phyloP scores from a whole-genome alignment of 1,139 yeast genomes.

The Candida freyschussii region DNA sequence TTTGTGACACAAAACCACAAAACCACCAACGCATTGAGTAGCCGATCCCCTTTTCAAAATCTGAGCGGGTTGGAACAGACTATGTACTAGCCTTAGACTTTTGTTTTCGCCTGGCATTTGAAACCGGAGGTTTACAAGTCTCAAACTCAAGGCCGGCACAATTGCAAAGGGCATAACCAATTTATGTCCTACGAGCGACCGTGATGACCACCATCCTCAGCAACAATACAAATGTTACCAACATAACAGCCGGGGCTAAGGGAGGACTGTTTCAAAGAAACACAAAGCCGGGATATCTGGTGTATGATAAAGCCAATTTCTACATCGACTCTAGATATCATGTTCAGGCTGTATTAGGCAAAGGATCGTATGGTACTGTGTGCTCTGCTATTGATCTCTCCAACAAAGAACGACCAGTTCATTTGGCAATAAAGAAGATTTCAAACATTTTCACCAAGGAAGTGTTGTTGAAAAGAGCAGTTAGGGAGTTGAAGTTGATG shows the following conservation, averaged over 20 bases:
- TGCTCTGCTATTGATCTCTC: constrained; percentile 67
- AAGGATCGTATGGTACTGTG: constrained; percentile 89
- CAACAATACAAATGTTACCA: not conserved
- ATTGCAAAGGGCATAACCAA: not conserved
- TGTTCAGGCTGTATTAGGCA: constrained; percentile 63
- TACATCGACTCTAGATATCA: constrained; percentile 62
- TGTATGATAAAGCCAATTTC: constrained; percentile 47
- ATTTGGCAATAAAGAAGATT: constrained; percentile 75
- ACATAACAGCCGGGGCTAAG: not conserved
- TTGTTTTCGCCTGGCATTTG: too few species aligned
- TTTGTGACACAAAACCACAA: too few species aligned
- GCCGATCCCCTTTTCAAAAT: too few species aligned
- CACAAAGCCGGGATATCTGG: constrained; percentile 21
- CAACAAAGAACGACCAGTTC: constrained; percentile 25
- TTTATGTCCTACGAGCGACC: constrained; percentile 4
- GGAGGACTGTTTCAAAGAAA: not conserved
- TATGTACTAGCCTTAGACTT: too few species aligned
- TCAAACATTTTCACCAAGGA: constrained; percentile 61
- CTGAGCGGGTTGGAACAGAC: too few species aligned
- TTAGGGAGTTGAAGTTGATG: constrained; percentile 75
- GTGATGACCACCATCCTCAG: constrained; percentile 1
- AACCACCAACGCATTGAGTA: too few species aligned
- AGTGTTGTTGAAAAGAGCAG: constrained; percentile 65
- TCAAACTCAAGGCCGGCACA: too few species aligned
- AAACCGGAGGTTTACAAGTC: too few species aligned